A percentile compares a stretch with the other conserved stretches of the same genome.
Evolutionary conservation across 495 filamentous ascomycete species (phyloP).

Genomic region (Penicillium canescens): DNA sequence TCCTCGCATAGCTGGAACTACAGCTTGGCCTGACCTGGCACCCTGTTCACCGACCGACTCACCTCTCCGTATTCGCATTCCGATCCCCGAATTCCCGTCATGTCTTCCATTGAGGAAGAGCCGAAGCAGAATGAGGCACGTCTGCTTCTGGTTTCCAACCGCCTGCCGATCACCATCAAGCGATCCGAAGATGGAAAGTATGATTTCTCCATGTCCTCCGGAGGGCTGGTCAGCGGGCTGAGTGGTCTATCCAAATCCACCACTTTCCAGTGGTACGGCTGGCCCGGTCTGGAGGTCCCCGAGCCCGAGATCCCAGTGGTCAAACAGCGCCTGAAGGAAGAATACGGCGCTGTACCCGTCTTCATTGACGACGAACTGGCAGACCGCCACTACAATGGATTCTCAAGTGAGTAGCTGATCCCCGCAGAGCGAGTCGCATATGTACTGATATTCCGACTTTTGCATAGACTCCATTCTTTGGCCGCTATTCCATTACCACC

Average conservation of each 20-base stretch:
- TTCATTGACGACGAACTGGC: conserved; percentile 79
- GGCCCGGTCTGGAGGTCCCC: conserved; percentile 87
- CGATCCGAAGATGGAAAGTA: conserved; percentile 81
- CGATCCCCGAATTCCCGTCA: conserved; percentile 12
- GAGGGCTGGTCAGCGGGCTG: conserved; percentile 87
- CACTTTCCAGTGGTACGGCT: conserved; percentile 96
- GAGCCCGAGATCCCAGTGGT: conserved; percentile 65
- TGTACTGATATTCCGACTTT: background rate
- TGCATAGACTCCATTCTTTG: conserved; percentile 87
- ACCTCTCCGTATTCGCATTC: background rate
- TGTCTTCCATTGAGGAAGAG: conserved; percentile 36
- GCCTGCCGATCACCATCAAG: conserved; percentile 94
- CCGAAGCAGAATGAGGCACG: conserved; percentile 36
- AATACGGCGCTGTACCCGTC: conserved; percentile 73
- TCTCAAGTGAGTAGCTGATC: conserved; percentile 64
- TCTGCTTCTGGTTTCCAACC: conserved; percentile 88
- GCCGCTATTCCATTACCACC: conserved; percentile 98
- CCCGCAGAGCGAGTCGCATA: background rate
- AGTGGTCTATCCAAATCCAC: conserved; percentile 88
- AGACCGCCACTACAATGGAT: conserved; percentile 83
- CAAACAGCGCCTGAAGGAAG: conserved; percentile 65
- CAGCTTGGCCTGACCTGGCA: background rate
- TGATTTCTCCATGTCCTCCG: conserved; percentile 91
- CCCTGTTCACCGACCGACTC: background rate
- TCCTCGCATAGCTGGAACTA: background rate